Conservation (phyloP, 169 alveolate genomes). For the Toxoplasma gondii region DNA sequence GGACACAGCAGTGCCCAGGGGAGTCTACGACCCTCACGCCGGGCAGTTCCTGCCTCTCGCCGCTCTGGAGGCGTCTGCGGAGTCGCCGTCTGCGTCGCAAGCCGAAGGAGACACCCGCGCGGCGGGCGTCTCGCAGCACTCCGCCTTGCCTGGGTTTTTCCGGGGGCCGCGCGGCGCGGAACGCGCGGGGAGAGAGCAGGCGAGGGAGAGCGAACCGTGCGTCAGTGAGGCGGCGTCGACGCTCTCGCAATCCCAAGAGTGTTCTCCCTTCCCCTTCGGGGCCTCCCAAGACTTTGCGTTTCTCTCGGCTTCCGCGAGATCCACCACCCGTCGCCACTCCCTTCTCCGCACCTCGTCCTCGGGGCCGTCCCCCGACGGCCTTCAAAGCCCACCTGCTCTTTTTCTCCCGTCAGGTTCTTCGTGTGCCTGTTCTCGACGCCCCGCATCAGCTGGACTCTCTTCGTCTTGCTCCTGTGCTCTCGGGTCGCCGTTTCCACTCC, state of each 20-base stretch:
- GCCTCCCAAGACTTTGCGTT: conserved; percentile 17
- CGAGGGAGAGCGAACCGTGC: background rate
- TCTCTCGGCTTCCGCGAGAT: background rate
- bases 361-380: background rate
- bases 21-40: background rate
- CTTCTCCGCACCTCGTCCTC: background rate
- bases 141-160: background rate
- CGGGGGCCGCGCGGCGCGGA: background rate
- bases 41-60: background rate
- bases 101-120: background rate
- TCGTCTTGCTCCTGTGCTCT: background rate
- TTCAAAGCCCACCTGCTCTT: background rate
- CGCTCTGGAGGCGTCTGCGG: background rate
- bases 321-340: background rate
- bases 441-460: background rate
- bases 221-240: background rate
- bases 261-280: background rate
- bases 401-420: background rate
- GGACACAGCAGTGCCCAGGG: background rate
- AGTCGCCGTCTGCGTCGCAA: background rate
- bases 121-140: background rate
- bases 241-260: background rate
- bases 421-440: background rate
- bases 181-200: background rate
- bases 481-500: background rate